These are phyloP conservation scores for Sclerotinia trifoliorum DNA, from an alignment of 2,329 filamentous ascomycete species.

Conservation along the genomic window DNA sequence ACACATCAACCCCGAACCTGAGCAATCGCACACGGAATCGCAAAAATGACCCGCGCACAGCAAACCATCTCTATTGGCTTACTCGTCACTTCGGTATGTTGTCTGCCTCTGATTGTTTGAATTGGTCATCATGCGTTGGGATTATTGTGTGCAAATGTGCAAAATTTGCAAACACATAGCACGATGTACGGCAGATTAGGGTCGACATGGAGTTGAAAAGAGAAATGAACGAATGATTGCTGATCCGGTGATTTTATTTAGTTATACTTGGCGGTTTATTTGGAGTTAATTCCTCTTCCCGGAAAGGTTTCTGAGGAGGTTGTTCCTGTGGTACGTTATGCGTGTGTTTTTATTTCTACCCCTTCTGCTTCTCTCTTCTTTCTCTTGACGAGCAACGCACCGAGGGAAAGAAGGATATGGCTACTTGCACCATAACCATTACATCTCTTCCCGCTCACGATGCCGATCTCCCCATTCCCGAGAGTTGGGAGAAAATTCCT, in stretches of 20 bases:
- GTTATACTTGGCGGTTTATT: conserved; percentile 86
- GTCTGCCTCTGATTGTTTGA: conserved; percentile 4
- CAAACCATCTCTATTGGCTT: conserved; percentile 88
- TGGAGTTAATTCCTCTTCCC: conserved; percentile 80
- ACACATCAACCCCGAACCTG: conserved; percentile 20
- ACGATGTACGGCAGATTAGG: conserved; percentile 24
- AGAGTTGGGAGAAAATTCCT: conserved; percentile 13
- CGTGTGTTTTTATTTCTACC: conserved; percentile 1
- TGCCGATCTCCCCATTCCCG: not conserved
- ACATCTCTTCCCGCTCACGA: not conserved
- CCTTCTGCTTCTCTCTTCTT: not conserved
- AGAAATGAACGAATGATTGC: conserved; percentile 11
- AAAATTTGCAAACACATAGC: conserved; percentile 21
- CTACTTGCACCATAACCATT: conserved; percentile 11
- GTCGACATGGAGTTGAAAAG: not conserved
- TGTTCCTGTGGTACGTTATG: conserved; percentile 75
- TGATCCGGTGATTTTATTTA: conserved; percentile 43
- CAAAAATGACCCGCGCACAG: conserved; percentile 86
- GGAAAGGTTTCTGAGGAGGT: conserved; percentile 76
- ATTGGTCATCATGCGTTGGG: conserved; percentile 21
- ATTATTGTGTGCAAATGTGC: conserved; percentile 18
- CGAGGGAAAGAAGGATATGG: conserved; percentile 18
- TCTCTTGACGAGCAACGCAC: conserved; percentile 11
- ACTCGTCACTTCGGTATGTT: conserved; percentile 76
- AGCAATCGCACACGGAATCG: conserved; percentile 18